Evolutionary conservation across 2,329 filamentous ascomycete genomes (phyloP).

Genomic region (Cladosporium sp.): DNA sequence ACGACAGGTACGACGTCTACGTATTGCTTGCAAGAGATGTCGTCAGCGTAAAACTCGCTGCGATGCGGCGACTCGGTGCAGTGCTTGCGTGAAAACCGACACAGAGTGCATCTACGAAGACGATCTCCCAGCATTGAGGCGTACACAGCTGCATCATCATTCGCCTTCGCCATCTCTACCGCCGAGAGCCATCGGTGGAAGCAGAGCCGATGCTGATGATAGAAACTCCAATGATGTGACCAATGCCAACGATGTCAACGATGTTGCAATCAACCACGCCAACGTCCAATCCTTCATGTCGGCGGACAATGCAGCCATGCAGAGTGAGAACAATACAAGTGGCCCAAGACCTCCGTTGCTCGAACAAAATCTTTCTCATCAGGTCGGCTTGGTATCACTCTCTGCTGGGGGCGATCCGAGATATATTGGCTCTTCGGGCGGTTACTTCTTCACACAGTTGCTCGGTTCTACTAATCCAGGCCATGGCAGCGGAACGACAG

Average conservation of each 20-base stretch:
- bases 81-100: not conserved
- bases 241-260: not conserved
- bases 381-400: slow-evolving; percentile 4
- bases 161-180: not conserved
- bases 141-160: not conserved
- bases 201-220: not conserved
- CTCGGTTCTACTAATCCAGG: not conserved
- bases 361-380: not conserved
- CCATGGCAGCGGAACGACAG: not conserved
- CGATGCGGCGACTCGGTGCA: not conserved
- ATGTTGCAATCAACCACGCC: not conserved
- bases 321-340: not conserved
- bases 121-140: not conserved
- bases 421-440: slow-evolving; percentile 1
- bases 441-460: slow-evolving; percentile 3
- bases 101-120: slow-evolving; percentile 1
- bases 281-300: not conserved
- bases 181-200: not conserved
- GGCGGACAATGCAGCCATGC: not conserved
- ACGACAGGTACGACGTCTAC: not conserved
- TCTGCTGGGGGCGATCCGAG: not conserved
- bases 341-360: not conserved
- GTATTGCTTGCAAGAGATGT: slow-evolving; percentile 1
- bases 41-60: not conserved
- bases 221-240: not conserved